These are phyloP conservation scores for Annulohypoxylon nitens DNA, from an alignment of 495 filamentous ascomycete species.

Conservation along the genomic window DNA sequence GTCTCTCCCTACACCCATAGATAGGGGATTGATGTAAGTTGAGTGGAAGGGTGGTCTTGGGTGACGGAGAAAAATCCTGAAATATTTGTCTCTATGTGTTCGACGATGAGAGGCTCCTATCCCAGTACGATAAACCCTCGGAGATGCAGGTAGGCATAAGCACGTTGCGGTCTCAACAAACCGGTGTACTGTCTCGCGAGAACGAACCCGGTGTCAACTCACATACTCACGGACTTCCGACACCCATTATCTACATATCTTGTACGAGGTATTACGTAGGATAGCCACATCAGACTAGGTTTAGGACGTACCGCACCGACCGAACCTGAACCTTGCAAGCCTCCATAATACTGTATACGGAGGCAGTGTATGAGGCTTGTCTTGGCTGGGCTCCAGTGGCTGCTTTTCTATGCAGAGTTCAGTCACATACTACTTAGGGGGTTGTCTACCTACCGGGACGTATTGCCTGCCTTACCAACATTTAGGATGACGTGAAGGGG, in stretches of 20 bases:
- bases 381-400: background rate
- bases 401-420: slow-evolving; percentile 14
- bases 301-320: slow-evolving; percentile 28
- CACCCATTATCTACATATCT: slow-evolving; percentile 14
- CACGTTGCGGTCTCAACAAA: slow-evolving; percentile 6
- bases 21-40: background rate
- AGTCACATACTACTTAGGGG: slow-evolving; percentile 29
- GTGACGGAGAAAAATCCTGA: slow-evolving; percentile 20
- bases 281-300: slow-evolving; percentile 32
- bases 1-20: slow-evolving; percentile 1
- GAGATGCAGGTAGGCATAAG: background rate
- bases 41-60: slow-evolving; percentile 13
- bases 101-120: slow-evolving; percentile 2
- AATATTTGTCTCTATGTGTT: slow-evolving; percentile 14
- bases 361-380: background rate
- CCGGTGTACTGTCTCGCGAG: background rate
- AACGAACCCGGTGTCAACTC: slow-evolving; percentile 6
- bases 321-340: slow-evolving; percentile 27
- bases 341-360: slow-evolving; percentile 1
- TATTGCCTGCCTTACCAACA: background rate
- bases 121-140: slow-evolving; percentile 14
- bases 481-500: slow-evolving; percentile 7
- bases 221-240: slow-evolving; percentile 40
- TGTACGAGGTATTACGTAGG: slow-evolving; percentile 5
- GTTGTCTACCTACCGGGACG: slow-evolving; percentile 2